Conservation (phyloP, 768 basidiomycete genomes). For the Leucocoprinus leucothites region DNA sequence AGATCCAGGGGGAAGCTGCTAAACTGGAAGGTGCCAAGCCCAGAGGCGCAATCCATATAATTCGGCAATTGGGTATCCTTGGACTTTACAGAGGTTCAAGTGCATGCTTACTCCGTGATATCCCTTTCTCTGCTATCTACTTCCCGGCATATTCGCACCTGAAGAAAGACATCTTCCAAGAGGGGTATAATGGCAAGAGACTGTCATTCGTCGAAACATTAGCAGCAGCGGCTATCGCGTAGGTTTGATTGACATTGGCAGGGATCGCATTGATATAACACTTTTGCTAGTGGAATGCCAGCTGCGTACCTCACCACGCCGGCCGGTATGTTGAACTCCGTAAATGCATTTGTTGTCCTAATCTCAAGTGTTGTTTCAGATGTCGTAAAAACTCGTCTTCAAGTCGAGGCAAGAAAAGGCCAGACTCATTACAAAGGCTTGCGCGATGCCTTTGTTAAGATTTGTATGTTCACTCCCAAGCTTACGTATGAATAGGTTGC, state of each 20-base stretch:
- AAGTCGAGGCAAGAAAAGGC: constrained; percentile 89
- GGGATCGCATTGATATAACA: constrained; percentile 24
- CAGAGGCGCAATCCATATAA: constrained; percentile 88
- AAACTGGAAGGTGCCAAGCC: constrained; percentile 78
- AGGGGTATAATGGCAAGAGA: constrained; percentile 93
- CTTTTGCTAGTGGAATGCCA: constrained; percentile 83
- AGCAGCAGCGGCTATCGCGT: constrained; percentile 78
- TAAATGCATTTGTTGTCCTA: constrained; percentile 10
- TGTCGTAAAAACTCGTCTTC: constrained; percentile 95
- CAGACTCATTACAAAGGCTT: constrained; percentile 91
- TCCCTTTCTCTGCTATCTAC: constrained; percentile 95
- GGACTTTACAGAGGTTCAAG: constrained; percentile 92
- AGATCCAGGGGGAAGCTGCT: constrained; percentile 94
- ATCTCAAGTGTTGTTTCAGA: constrained; percentile 42
- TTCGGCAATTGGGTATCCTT: constrained; percentile 87
- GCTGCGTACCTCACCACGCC: constrained; percentile 93
- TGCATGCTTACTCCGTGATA: constrained; percentile 92
- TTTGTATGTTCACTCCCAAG: constrained; percentile 53
- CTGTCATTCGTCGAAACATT: constrained; percentile 90
- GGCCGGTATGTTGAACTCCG: constrained; percentile 51
- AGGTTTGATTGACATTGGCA: constrained; percentile 30
- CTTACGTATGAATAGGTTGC: constrained; percentile 3
- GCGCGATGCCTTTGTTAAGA: constrained; percentile 84
- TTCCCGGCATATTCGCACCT: constrained; percentile 86
- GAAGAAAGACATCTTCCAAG: constrained; percentile 92